A percentile compares a stretch with the other conserved stretches of the same genome.
Evolutionary conservation across 164 flowering plant species (phyloP).

Genomic region (Magnolia officinalis): DNA sequence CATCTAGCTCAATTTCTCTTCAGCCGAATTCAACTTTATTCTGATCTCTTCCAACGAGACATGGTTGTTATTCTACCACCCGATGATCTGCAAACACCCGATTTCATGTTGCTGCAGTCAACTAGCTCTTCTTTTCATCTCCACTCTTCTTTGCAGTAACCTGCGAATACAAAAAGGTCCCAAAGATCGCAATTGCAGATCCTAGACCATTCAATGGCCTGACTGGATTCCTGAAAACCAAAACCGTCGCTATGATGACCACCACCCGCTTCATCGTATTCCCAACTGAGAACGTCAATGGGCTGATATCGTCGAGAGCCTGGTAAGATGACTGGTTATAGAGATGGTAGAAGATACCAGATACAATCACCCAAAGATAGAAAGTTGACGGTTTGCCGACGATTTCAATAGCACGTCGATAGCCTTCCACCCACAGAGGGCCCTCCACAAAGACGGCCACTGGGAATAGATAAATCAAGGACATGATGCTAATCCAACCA

Average conservation of each 20-base stretch:
- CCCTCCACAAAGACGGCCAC: conserved; percentile 84
- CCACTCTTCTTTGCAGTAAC: conserved; percentile 54
- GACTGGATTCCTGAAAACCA: conserved; percentile 87
- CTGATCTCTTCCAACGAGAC: background rate
- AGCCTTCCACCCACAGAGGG: conserved; percentile 78
- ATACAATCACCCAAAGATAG: conserved; percentile 67
- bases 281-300: conserved; percentile 82
- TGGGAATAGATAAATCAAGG: conserved; percentile 66
- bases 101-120: background rate
- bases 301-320: conserved; percentile 86
- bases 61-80: background rate
- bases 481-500: conserved; percentile 76
- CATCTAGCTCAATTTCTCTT: background rate
- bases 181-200: conserved; percentile 80
- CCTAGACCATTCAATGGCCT: conserved; percentile 83
- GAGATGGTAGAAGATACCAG: conserved; percentile 84
- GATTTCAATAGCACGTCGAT: conserved; percentile 48
- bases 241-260: conserved; percentile 66
- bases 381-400: conserved; percentile 60
- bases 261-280: conserved; percentile 96
- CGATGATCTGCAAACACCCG: background rate
- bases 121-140: conserved; percentile 43
- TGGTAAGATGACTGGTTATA: conserved; percentile 88
- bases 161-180: conserved; percentile 92
- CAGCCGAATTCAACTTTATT: background rate